Evolutionary conservation across 768 basidiomycete genomes (phyloP).

Genomic region (Pisolithus tinctorius): DNA sequence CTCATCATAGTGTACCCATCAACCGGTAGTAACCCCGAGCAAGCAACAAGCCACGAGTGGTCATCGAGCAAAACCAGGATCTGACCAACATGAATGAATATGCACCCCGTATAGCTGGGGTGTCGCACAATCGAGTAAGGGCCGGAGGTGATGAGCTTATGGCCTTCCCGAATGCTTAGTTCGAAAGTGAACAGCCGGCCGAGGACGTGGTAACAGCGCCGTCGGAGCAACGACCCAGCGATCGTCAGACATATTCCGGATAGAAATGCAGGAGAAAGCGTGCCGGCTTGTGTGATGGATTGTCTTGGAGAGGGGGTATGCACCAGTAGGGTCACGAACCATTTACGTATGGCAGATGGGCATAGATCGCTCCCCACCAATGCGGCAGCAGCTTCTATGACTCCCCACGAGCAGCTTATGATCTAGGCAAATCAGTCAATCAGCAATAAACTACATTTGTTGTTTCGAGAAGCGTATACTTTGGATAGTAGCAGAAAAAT

Average conservation of each 20-base stretch:
- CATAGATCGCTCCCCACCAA: not conserved
- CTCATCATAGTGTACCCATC: not conserved
- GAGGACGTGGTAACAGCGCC: slow-evolving; percentile 12
- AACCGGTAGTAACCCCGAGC: not conserved
- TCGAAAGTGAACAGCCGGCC: slow-evolving; percentile 15
- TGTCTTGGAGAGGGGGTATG: not conserved
- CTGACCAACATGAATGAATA: not conserved
- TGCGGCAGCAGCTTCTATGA: too few relatives aligned
- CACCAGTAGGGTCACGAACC: not conserved
- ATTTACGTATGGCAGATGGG: not conserved
- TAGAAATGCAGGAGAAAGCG: slow-evolving; percentile 7
- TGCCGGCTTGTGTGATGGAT: not conserved
- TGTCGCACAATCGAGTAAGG: slow-evolving; percentile 18
- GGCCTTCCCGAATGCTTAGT: slow-evolving; percentile 9
- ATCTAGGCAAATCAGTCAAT: too few relatives aligned
- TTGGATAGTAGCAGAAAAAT: too few relatives aligned
- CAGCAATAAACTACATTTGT: too few relatives aligned
- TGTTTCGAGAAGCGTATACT: too few relatives aligned
- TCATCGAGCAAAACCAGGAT: not conserved
- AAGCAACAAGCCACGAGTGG: not conserved
- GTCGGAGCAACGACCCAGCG: slow-evolving; percentile 5
- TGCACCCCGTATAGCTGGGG: slow-evolving; percentile 16
- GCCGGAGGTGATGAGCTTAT: slow-evolving; percentile 12
- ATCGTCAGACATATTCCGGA: slow-evolving; percentile 7
- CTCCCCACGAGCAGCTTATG: too few relatives aligned